phyloP scores from a whole-genome alignment of 176 grass and related monocot species.

The Zoysia pacifica region DNA sequence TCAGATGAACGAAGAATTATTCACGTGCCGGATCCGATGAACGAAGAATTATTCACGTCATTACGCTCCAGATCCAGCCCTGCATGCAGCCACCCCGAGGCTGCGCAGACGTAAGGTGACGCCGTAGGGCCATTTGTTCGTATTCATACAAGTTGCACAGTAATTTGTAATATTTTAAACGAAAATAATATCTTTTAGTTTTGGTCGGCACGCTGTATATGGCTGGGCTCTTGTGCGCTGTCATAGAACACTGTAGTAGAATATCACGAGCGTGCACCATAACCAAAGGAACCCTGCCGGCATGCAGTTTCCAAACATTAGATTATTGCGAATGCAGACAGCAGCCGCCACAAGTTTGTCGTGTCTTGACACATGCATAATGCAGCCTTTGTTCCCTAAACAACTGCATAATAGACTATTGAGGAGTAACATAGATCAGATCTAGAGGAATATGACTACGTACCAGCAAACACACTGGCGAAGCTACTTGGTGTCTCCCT shows the following conservation, averaged over 20 bases:
- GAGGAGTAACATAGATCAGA: background rate
- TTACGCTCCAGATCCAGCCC: background rate
- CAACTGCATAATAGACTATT: background rate
- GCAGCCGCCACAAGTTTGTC: slow-evolving; percentile 53
- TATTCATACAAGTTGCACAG: slow-evolving; percentile 19
- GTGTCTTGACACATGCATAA: slow-evolving; percentile 35
- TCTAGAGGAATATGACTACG: slow-evolving; percentile 4
- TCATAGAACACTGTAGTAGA: background rate
- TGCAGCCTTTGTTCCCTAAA: background rate
- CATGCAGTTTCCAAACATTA: background rate
- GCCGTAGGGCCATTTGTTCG: background rate
- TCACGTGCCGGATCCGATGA: no score
- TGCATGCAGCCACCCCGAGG: no score
- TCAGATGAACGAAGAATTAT: no score
- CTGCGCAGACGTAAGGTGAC: background rate
- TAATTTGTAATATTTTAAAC: background rate
- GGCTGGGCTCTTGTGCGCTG: slow-evolving; percentile 4
- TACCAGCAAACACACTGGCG: no score
- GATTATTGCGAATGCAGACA: slow-evolving; percentile 25
- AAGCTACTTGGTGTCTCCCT: no score
- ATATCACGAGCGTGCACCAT: slow-evolving; percentile 28
- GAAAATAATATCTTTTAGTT: slow-evolving; percentile 5
- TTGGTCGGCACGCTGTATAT: background rate
- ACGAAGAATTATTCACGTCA: background rate
- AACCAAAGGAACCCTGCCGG: background rate